These are phyloP conservation scores for Aspergillus proliferans DNA, from an alignment of 2,329 filamentous ascomycete genomes.

Conservation along the genomic window DNA sequence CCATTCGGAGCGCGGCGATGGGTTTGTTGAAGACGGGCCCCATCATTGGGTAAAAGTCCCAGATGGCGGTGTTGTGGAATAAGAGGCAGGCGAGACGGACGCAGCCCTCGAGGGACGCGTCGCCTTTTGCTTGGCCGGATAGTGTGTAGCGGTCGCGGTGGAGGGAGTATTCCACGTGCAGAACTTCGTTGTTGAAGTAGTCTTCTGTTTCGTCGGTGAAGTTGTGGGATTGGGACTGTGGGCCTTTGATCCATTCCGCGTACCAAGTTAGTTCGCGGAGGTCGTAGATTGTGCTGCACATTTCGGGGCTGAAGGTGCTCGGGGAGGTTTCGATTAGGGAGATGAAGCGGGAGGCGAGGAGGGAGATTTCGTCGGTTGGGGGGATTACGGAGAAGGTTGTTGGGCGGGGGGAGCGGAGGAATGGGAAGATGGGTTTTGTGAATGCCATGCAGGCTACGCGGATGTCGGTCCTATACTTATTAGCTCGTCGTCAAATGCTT, in stretches of 20 bases:
- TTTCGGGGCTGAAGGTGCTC: constrained; percentile 26
- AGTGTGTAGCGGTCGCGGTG: constrained; percentile 31
- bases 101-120: constrained; percentile 33
- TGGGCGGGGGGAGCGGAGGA: constrained; percentile 30
- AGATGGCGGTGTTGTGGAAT: constrained; percentile 36
- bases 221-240: constrained; percentile 17
- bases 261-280: constrained; percentile 31
- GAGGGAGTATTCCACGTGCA: constrained; percentile 33
- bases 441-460: constrained; percentile 35
- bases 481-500: constrained; percentile 1
- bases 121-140: constrained; percentile 27
- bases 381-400: constrained; percentile 21
- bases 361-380: constrained; percentile 24
- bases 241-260: constrained; percentile 31
- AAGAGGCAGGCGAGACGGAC: constrained; percentile 32
- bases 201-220: constrained; percentile 32
- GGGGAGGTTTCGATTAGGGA: constrained; percentile 25
- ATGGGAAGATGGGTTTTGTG: constrained; percentile 34
- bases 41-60: constrained; percentile 33
- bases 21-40: constrained; percentile 31
- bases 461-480: constrained; percentile 31
- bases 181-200: constrained; percentile 37
- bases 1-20: constrained; percentile 25
- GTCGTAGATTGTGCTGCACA: constrained; percentile 30
- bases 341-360: constrained; percentile 28